Evolutionary conservation across 202 grass and related monocot species (phyloP), one percentile per base, ranked within the genome.

Genomic region (Carex arenaria): DNA sequence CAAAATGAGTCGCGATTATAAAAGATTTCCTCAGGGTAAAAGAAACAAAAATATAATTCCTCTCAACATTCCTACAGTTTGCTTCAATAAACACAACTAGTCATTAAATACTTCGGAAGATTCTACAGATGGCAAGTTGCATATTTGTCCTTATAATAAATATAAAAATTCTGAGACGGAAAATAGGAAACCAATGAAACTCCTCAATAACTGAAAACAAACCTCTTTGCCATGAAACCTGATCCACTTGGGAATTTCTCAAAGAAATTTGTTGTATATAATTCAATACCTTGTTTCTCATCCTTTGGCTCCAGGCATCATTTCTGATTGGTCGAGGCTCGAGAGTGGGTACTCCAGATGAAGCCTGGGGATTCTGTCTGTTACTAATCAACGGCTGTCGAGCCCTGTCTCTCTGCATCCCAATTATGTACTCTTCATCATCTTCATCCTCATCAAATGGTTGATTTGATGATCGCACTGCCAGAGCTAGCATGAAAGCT

Each of bases 231-330:
- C 69, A 26, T 15, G 12, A 28, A 72, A 73, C 12, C 52, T 22
- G 20, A 73, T 28, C 70, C 70, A 73, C 11, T 53, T 49, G 23
- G 9, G 22, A 77, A 77, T 47, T 23, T 72, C 52, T 77, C 28
- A 57, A 57, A 56, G 26, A 34, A 77, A 77, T n/a, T 10, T 56
- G 52, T 30, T n/a, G 30, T 34, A 34, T 0, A 7, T 2, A 78
- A 77, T 38, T 70, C 23, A 43, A 13, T 88, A 97, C 94, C 92
- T 91, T 94, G 62, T 94, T 89, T 88, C 89, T 94, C 92, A 97
- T 89, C 69, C 94, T 87, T 84, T 97, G 90, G 80, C 94, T 97
- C 94, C 94, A 97, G 0, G 92, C 89, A 61, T 97, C 94, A 9
- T 92, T 93, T 67, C 94, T 88, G 74, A 92, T 93, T 77, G 94